phyloP scores from a whole-genome alignment of 1,139 yeast species.

The Yamadazyma trypodendri region DNA sequence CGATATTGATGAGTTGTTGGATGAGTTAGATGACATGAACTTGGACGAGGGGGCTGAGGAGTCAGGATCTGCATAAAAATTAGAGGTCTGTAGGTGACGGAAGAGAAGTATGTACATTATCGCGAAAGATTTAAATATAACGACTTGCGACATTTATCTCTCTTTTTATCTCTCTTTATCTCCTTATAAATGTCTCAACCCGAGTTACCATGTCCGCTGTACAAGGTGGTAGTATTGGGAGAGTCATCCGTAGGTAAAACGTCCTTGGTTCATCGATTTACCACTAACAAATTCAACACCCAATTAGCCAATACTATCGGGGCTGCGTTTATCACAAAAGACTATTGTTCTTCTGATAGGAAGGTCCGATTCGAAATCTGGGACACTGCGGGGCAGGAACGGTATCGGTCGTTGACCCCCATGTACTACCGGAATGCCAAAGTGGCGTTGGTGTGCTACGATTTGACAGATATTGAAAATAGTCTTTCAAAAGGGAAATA shows the following conservation, averaged over 20 bases:
- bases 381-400: slow-evolving; percentile 56
- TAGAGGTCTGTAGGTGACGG: too few relatives aligned
- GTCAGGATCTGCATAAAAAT: too few relatives aligned
- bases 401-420: slow-evolving; percentile 48
- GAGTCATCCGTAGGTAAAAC: slow-evolving; percentile 51
- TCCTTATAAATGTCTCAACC: slow-evolving; percentile 1
- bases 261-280: slow-evolving; percentile 44
- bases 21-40: slow-evolving; percentile 91
- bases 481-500: slow-evolving; percentile 41
- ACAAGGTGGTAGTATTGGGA: slow-evolving; percentile 44
- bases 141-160: neutral
- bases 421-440: slow-evolving; percentile 50
- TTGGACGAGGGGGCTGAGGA: slow-evolving; percentile 44
- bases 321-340: slow-evolving; percentile 48
- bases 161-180: neutral
- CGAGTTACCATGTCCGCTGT: slow-evolving; percentile 14
- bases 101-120: slow-evolving; percentile 1
- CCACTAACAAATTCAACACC: slow-evolving; percentile 34
- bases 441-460: slow-evolving; percentile 43
- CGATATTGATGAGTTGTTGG: slow-evolving; percentile 79
- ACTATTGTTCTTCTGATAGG: slow-evolving; percentile 20
- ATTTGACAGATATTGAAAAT: slow-evolving; percentile 30
- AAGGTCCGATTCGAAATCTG: slow-evolving; percentile 43
- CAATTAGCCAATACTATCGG: slow-evolving; percentile 48
- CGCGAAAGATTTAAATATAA: too few relatives aligned